Percentiles rank a stretch among this genome's conserved stretches.
These are phyloP conservation scores for Penicillium sp. DNA, from an alignment of 2,329 filamentous ascomycete genomes.

Conservation along the genomic window DNA sequence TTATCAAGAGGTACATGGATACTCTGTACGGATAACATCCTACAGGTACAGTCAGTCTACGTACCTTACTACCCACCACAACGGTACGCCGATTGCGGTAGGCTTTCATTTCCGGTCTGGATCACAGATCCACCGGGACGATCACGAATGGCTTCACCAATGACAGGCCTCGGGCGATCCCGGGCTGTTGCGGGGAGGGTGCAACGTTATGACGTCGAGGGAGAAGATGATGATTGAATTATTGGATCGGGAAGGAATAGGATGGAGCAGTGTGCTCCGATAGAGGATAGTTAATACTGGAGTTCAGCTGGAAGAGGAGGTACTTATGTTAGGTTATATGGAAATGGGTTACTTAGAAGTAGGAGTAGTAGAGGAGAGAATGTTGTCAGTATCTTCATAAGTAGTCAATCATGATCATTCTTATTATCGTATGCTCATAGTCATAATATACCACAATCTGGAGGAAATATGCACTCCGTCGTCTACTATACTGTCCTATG, in stretches of 20 bases:
- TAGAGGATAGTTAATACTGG: background rate
- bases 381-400: background rate
- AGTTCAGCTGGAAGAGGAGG: too few relatives aligned
- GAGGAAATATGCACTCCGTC: background rate
- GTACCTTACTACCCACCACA: background rate
- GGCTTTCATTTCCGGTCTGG: background rate
- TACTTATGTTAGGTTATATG: too few relatives aligned
- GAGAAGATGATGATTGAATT: background rate
- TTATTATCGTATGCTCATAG: slow-evolving; percentile 3
- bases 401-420: background rate
- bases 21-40: too few relatives aligned
- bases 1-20: background rate
- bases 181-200: slow-evolving; percentile 18
- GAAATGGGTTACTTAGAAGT: too few relatives aligned
- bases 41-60: background rate
- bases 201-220: slow-evolving; percentile 39
- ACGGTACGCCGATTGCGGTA: too few relatives aligned
- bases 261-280: slow-evolving; percentile 32
- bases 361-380: background rate
- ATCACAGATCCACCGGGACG: background rate
- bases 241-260: background rate
- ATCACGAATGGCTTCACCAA: slow-evolving; percentile 14
- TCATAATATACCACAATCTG: background rate
- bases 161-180: slow-evolving; percentile 19
- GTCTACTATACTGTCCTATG: background rate